These are phyloP conservation scores for Annona squamosa DNA, from an alignment of 164 flowering plant genomes.

Conservation along the genomic window DNA sequence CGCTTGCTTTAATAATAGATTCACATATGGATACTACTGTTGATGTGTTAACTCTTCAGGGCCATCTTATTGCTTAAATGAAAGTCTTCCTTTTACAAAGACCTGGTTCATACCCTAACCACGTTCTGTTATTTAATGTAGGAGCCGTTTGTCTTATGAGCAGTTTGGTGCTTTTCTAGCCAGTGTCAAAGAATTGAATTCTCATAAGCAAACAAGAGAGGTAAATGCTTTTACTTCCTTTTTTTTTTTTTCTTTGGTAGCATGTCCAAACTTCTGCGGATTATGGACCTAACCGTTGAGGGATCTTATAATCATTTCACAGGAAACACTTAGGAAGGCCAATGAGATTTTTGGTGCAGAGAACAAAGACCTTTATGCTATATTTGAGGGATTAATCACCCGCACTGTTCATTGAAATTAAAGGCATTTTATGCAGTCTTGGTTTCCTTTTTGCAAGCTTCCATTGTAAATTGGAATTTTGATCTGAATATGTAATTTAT, in stretches of 20 bases:
- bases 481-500: neutral
- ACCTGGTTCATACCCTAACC: neutral
- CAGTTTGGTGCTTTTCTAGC: constrained; percentile 88
- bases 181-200: constrained; percentile 86
- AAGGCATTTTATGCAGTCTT: constrained; percentile 18
- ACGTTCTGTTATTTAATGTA: constrained; percentile 17
- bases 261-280: neutral
- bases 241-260: neutral
- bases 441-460: constrained; percentile 5
- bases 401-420: constrained; percentile 24
- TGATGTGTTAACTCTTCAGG: too few relatives aligned
- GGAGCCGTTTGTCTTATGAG: constrained; percentile 87
- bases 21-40: too few relatives aligned
- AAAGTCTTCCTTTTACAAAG: neutral
- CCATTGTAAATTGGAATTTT: constrained; percentile 1
- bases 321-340: constrained; percentile 84
- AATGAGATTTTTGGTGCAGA: constrained; percentile 85
- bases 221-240: constrained; percentile 21
- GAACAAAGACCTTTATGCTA: constrained; percentile 69
- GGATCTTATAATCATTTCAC: constrained; percentile 9
- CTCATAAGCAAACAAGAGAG: constrained; percentile 87
- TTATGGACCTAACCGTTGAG: neutral
- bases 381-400: constrained; percentile 77
- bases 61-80: neutral
- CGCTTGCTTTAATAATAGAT: too few relatives aligned